Evolutionary conservation across 2,329 filamentous ascomycete genomes (phyloP), one percentile per base, ranked within the genome.

Genomic region (Alternaria gansuensis): DNA sequence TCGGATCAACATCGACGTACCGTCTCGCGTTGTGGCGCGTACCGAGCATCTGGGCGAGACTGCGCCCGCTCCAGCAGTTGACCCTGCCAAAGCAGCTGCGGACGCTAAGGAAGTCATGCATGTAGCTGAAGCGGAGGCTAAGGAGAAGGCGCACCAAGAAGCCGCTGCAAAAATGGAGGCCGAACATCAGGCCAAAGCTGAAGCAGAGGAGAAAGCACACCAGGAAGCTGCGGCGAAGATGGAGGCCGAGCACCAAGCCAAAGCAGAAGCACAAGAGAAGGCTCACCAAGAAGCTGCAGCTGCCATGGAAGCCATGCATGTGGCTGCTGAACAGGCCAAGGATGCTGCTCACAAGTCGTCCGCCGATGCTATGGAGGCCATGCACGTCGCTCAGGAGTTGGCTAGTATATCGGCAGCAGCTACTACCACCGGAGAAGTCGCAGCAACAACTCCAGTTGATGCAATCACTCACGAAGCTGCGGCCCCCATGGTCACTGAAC

Each of bases 71-170:
- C 57, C 61, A 24, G 59, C 54, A 41, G 31, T 36, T 37, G 57
- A 59, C 46, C 44, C 57, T 9, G 57, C 45, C n/a, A 59, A 59
- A 28, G 57, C 57, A 10, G 52, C 57, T 9, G 57, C 57, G 5
- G 57, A 59, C 37, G 57, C 57, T 37, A 59, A 51, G 57, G 57
- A 59, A 8, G 40, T 52, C 2, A 59, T 64, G 54, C 68, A 71
- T 50, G 48, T 57, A 23, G 66, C 66, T 5, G 62, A 69, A 44
- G 65, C 66, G 1, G 59, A 69, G 33, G 68, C 63, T 6, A 55
- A 64, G 26, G 61, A 62, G 1, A 63, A 68, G 34, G 66, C 62
- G 14, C 59, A 64, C 10, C 64, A 67, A 41, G 59, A 65, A 21
- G 61, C 65, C 10, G 65, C 61, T 8, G 54, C 51, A 0, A 62